A percentile compares a stretch with the other conserved stretches of the same genome.
Conservation (phyloP, 2,329 filamentous ascomycete genomes). For the Penicillium sp. region DNA sequence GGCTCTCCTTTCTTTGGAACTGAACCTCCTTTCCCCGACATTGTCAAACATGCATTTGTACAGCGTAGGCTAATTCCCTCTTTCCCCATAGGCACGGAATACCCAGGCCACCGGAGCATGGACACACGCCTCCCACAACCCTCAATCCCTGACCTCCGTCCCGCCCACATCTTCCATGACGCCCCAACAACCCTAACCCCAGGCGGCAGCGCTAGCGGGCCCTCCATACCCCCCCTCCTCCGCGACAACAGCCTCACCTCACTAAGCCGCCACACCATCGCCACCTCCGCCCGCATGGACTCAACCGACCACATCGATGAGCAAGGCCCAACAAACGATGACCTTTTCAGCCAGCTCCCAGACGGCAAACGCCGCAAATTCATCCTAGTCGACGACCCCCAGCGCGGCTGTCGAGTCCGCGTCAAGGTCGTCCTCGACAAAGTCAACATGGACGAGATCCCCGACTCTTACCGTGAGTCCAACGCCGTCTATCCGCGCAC, state of each 20-base stretch:
- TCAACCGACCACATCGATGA: slow-evolving; percentile 25
- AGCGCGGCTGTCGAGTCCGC: slow-evolving; percentile 74
- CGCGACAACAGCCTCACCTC: slow-evolving; percentile 53
- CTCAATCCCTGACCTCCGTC: slow-evolving; percentile 63
- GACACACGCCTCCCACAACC: slow-evolving; percentile 52
- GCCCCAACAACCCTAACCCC: slow-evolving; percentile 64
- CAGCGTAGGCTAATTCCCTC: slow-evolving; percentile 44
- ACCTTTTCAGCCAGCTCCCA: slow-evolving; percentile 82
- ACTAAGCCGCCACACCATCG: slow-evolving; percentile 35
- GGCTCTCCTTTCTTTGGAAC: slow-evolving; percentile 19
- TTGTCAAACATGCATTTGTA: slow-evolving; percentile 20
- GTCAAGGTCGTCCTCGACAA: slow-evolving; percentile 91
- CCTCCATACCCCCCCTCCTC: slow-evolving; percentile 64
- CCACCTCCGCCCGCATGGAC: slow-evolving; percentile 32
- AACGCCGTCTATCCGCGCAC: slow-evolving; percentile 88
- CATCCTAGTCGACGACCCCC: slow-evolving; percentile 88
- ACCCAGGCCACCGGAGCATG: slow-evolving; percentile 58
- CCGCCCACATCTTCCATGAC: slow-evolving; percentile 69
- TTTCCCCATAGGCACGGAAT: slow-evolving; percentile 40
- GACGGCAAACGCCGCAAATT: slow-evolving; percentile 94
- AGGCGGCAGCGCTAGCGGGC: slow-evolving; percentile 40
- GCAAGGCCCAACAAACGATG: slow-evolving; percentile 50
- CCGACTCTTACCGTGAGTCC: slow-evolving; percentile 86
- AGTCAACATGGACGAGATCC: slow-evolving; percentile 92
- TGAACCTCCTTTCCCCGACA: slow-evolving; percentile 13